Percentiles rank a stretch among this genome's conserved stretches.
phyloP scores from a whole-genome alignment of 2,329 filamentous ascomycete genomes.

The Aspergillus fumigatus region DNA sequence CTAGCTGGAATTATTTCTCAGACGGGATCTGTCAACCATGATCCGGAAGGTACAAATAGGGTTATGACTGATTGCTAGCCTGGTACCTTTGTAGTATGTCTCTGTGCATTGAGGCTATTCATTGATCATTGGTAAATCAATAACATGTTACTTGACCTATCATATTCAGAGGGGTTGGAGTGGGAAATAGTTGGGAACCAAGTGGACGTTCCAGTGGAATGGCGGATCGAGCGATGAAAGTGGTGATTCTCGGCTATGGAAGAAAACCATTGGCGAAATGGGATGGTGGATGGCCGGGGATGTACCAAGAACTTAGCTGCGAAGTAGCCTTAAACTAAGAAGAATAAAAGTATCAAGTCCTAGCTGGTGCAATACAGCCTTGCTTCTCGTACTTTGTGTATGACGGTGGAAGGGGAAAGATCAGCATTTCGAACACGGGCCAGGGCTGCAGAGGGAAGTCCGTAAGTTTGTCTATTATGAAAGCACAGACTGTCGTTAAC shows the following conservation, averaged over 20 bases:
- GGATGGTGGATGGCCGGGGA: too few species aligned
- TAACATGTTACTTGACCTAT: not conserved
- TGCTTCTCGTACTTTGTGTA: not conserved
- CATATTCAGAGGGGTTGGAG: not conserved
- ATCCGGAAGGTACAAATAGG: not conserved
- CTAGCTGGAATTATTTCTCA: slow-evolving; percentile 13
- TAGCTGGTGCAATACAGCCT: not conserved
- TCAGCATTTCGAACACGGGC: not conserved
- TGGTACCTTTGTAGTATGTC: not conserved
- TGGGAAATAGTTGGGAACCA: not conserved
- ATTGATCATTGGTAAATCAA: not conserved
- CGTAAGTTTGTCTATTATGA: not conserved
- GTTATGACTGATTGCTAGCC: not conserved
- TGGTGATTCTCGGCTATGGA: not conserved
- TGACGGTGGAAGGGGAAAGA: not conserved
- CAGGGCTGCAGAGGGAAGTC: not conserved
- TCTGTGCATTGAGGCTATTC: not conserved
- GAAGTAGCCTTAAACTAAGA: not conserved
- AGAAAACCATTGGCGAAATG: not conserved
- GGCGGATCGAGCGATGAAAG: too few species aligned
- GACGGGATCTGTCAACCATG: not conserved
- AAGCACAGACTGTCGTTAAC: not conserved
- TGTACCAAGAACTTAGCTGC: too few species aligned
- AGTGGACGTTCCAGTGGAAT: too few species aligned
- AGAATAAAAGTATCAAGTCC: too few species aligned